Base-by-base conservation (phyloP, 2,329 filamentous ascomycete species). In the Gliomastix tumulicola region DNA sequence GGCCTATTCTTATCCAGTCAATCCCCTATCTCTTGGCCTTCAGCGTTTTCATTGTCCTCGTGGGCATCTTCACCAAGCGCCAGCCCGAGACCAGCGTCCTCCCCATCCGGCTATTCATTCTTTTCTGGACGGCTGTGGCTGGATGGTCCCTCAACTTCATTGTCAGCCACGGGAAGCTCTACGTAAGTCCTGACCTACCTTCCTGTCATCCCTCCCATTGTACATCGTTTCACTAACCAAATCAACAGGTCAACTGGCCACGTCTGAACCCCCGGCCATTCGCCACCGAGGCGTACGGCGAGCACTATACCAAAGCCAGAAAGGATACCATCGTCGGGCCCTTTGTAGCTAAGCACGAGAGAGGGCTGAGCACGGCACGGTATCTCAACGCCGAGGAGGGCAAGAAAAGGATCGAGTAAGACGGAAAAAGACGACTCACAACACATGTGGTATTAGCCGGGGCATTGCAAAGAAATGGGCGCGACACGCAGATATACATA, bases 361-460 rank as follows among this genome's bases (percentile, higher is more conserved):
- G 89, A 13, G 88, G 88, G 4, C 75, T 87, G 43, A 95, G 88
- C 63, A 86, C 85, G 46, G 82, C 84, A 30, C 74, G 87, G 43
- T 82, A 94, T 49, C 74, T 87, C 21, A 92, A 84, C 49, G 78
- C 94, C 37, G 92, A 98, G 60, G 92, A 98, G 63, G 92, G 92
- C 36, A 98, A 98, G 75, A 98, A 96, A 76, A 86, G 92, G 57
- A 94, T 94, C 54, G 92, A 98, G 58, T 89, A 75, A 49, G 50
- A 18, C n/a, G 19, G 13, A 35, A 37, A 34, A 38, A 39, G 35
- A n/a, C n/a, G n/a, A n/a, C n/a, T n/a, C n/a, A n/a, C n/a, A n/a
- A n/a, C n/a, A n/a, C n/a, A n/a, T n/a, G n/a, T n/a, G n/a, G n/a
- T n/a, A n/a, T n/a, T n/a, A n/a, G n/a, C n/a, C n/a, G n/a, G n/a